Percentiles rank a stretch among this genome's conserved stretches.
Evolutionary conservation across 139 green algal species (phyloP).

Genomic region (Closterium sp.): DNA sequence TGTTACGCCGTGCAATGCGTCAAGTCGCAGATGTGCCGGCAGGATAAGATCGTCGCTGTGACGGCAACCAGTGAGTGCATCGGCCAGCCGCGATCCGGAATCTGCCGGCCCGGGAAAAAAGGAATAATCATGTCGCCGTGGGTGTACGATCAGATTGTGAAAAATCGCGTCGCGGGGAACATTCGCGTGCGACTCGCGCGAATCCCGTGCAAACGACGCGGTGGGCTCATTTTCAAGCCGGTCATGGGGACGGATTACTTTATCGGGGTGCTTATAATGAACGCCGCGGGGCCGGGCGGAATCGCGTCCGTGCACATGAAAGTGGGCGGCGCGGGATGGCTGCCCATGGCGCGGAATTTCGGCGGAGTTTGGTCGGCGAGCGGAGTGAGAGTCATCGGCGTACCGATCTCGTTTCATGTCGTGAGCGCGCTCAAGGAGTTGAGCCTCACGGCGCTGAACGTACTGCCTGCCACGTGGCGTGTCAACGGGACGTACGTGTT

Average conservation of each 20-base stretch:
- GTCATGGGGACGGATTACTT: background rate
- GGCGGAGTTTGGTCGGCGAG: background rate
- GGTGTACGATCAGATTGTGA: background rate
- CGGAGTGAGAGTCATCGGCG: background rate
- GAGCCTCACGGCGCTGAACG: background rate
- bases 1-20: background rate
- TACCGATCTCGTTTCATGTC: background rate
- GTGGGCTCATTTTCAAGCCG: background rate
- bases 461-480: background rate
- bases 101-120: background rate
- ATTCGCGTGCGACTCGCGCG: background rate
- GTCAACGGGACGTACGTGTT: background rate
- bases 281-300: background rate
- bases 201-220: background rate
- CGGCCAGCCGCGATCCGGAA: background rate
- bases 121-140: background rate
- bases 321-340: background rate
- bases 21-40: background rate
- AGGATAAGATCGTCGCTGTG: background rate
- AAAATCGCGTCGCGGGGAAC: background rate
- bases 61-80: background rate
- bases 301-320: background rate
- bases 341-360: background rate
- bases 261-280: background rate
- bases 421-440: background rate